Conservation (phyloP, 331 rosid genomes). For the Acacia concinna region DNA sequence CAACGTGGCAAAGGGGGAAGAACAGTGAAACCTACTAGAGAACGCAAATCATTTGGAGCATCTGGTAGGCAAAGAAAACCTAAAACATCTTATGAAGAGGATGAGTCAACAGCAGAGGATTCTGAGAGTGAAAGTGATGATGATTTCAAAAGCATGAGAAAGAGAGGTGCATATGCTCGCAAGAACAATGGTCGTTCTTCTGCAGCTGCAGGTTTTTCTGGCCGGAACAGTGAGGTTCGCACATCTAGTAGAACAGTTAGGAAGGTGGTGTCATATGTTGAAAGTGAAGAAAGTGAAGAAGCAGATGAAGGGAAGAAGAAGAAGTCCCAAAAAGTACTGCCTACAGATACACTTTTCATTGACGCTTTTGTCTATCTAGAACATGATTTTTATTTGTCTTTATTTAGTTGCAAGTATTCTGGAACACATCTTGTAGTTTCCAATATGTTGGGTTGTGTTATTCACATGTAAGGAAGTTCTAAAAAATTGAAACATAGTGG, state of each 20-base stretch:
- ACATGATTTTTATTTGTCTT: not conserved
- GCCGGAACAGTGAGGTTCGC: conserved; percentile 75
- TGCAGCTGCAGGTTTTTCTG: conserved; percentile 41
- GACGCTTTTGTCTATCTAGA: conserved; percentile 10
- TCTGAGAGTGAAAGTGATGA: conserved; percentile 77
- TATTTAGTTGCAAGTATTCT: conserved; percentile 24
- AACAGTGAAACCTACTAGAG: conserved; percentile 54
- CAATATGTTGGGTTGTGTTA: not conserved
- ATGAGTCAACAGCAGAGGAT: conserved; percentile 79
- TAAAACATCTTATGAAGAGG: conserved; percentile 76
- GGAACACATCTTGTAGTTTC: conserved; percentile 1
- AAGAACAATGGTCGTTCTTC: conserved; percentile 60
- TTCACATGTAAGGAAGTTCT: not conserved
- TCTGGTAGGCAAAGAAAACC: conserved; percentile 69
- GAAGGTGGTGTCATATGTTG: conserved; percentile 94
- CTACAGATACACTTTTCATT: conserved; percentile 25
- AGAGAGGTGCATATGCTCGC: conserved; percentile 55
- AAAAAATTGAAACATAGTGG: not conserved
- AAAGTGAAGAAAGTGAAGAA: conserved; percentile 97
- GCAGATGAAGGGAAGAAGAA: conserved; percentile 91
- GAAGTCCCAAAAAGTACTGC: conserved; percentile 74
- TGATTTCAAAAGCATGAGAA: conserved; percentile 63
- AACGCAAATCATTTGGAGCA: conserved; percentile 54
- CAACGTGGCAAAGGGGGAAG: conserved; percentile 57
- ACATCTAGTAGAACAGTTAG: conserved; percentile 77